Percentiles rank a stretch among this genome's conserved stretches.
Conservation (phyloP, 2,329 filamentous ascomycete genomes). For the Niveomyces coronatus region DNA sequence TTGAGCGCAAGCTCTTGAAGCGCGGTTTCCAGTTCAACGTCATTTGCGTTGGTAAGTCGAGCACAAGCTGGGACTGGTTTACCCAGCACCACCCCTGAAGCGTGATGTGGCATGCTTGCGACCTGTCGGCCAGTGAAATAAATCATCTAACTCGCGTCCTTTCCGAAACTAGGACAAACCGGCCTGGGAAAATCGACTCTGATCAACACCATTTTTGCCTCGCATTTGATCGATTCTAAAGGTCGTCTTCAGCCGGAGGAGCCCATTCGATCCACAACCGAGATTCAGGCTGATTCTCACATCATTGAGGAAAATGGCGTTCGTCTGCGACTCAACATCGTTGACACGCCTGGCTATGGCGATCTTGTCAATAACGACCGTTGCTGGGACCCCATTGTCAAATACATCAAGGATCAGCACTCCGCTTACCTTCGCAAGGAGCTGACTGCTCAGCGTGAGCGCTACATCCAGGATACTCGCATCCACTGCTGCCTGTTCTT, state of each 20-base stretch:
- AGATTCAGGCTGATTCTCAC: constrained; percentile 96
- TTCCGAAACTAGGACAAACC: constrained; percentile 64
- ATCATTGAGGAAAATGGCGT: constrained; percentile 99
- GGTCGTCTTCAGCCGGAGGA: constrained; percentile 88
- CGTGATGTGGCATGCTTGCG: constrained; percentile 10
- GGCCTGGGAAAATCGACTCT: constrained; percentile 97
- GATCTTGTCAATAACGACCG: constrained; percentile 99
- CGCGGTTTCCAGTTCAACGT: constrained; percentile 99
- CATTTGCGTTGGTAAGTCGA: constrained; percentile 84
- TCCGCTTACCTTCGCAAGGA: constrained; percentile 98
- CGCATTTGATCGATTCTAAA: constrained; percentile 98
- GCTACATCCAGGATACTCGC: constrained; percentile 97
- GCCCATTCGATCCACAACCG: constrained; percentile 87
- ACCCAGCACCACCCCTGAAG: constrained; percentile 12
- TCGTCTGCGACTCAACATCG: constrained; percentile 93
- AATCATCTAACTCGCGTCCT: constrained; percentile 12
- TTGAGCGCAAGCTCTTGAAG: constrained; percentile 99
- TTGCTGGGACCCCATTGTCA: constrained; percentile 99
- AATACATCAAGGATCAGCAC: constrained; percentile 99
- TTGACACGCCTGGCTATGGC: constrained; percentile 96
- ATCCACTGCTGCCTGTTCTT: constrained; percentile 99
- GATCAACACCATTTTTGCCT: constrained; percentile 99
- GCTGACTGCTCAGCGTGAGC: constrained; percentile 95
- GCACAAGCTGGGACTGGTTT: too few species aligned
- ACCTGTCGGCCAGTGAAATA: constrained; percentile 5